A percentile compares a stretch with the other conserved stretches of the same genome.
Evolutionary conservation across 805 yeast genomes (phyloP).

Genomic region (Kuraishia ogatae): DNA sequence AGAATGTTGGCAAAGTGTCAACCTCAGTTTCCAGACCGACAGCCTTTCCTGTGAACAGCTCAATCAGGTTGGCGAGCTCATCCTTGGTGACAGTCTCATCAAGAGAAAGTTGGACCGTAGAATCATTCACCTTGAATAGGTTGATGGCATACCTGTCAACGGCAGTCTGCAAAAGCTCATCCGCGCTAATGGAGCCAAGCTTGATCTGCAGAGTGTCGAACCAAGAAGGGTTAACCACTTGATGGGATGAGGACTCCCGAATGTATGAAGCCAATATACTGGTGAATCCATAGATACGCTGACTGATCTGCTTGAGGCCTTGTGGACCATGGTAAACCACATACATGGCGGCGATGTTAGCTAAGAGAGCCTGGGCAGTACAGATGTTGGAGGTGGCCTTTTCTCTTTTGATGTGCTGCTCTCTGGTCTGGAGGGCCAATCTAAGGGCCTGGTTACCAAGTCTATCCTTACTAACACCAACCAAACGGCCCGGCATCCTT

Average conservation of each 20-base stretch:
- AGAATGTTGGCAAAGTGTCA: conserved; percentile 38
- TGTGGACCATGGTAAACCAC: conserved; percentile 94
- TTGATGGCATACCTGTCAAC: conserved; percentile 60
- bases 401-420: conserved; percentile 95
- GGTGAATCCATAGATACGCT: conserved; percentile 68
- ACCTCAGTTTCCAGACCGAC: conserved; percentile 13
- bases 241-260: conserved; percentile 28
- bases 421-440: conserved; percentile 94
- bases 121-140: conserved; percentile 55
- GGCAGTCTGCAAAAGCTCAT: conserved; percentile 48
- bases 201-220: conserved; percentile 82
- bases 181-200: conserved; percentile 37
- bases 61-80: conserved; percentile 51
- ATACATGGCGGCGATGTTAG: conserved; percentile 92
- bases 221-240: conserved; percentile 52
- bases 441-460: conserved; percentile 84
- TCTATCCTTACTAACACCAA: conserved; percentile 89
- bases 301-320: conserved; percentile 74
- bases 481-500: conserved; percentile 93
- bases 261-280: conserved; percentile 59
- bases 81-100: conserved; percentile 74
- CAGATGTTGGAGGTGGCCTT: conserved; percentile 97
- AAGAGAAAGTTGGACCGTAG: conserved; percentile 67
- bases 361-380: conserved; percentile 94
- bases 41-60: conserved; percentile 44